Percentiles rank a stretch among this genome's conserved stretches.
Conservation (phyloP, 768 basidiomycete genomes). For the Russula sp. region DNA sequence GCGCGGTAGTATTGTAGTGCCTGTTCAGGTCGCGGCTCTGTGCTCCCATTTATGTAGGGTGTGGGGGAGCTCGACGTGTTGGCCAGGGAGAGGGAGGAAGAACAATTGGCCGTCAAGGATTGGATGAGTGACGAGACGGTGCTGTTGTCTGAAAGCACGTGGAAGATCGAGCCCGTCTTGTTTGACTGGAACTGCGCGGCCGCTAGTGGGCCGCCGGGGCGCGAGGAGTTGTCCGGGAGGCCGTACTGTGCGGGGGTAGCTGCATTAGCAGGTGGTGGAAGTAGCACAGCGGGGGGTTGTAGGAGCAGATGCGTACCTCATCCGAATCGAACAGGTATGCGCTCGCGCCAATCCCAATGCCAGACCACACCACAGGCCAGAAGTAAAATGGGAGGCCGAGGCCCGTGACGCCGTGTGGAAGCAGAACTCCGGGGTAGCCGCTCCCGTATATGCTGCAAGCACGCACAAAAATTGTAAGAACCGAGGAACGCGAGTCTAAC, state of each 20-base stretch:
- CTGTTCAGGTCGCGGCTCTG: conserved; percentile 27
- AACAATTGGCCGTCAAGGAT: conserved; percentile 30
- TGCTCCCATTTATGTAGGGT: conserved; percentile 16
- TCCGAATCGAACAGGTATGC: conserved; percentile 19
- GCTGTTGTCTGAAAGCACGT: conserved; percentile 33
- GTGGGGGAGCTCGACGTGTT: conserved; percentile 16
- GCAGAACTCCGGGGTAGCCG: conserved; percentile 26
- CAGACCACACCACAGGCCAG: conserved; percentile 28
- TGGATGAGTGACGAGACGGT: conserved; percentile 32
- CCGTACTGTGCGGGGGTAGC: conserved; percentile 31
- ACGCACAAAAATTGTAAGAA: not conserved
- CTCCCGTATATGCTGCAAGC: conserved; percentile 27
- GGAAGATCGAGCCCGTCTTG: conserved; percentile 30
- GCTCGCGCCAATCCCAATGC: not conserved
- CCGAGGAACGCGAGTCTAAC: too few relatives aligned
- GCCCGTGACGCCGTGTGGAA: conserved; percentile 17
- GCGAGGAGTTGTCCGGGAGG: conserved; percentile 30
- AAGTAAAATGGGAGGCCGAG: conserved; percentile 27
- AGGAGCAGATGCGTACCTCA: conserved; percentile 20
- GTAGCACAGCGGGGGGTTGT: not conserved
- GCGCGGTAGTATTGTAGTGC: conserved; percentile 29
- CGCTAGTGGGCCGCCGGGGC: conserved; percentile 33
- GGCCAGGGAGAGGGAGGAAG: conserved; percentile 16
- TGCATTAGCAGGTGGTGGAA: not conserved
- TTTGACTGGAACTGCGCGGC: conserved; percentile 30